phyloP scores from a whole-genome alignment of 1,284 basidiomycete genomes.

The Boletellus deceptivus region DNA sequence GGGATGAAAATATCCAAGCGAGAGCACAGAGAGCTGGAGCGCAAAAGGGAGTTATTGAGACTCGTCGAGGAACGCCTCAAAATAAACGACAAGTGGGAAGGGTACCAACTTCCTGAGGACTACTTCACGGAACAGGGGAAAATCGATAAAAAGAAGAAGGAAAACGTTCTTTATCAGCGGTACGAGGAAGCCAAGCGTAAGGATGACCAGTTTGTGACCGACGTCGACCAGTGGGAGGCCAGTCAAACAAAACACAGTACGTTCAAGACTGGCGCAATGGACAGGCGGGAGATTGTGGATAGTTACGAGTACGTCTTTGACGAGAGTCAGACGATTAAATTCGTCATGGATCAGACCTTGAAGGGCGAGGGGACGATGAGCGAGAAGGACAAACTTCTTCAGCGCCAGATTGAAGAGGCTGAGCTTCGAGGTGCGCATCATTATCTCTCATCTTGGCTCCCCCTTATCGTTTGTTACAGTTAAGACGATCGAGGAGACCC shows the following conservation, averaged over 20 bases:
- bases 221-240: constrained; percentile 96
- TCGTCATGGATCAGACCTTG: constrained; percentile 83
- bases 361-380: constrained; percentile 71
- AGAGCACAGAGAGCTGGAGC: constrained; percentile 80
- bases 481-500: constrained; percentile 84
- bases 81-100: constrained; percentile 93
- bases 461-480: constrained; percentile 46
- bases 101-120: constrained; percentile 93
- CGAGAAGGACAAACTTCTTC: constrained; percentile 83
- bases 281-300: constrained; percentile 78
- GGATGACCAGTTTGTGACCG: constrained; percentile 91
- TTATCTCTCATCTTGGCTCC: background rate
- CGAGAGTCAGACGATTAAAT: constrained; percentile 94
- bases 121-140: constrained; percentile 99
- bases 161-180: constrained; percentile 89
- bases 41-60: constrained; percentile 89
- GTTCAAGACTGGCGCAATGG: constrained; percentile 86
- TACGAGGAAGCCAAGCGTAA: constrained; percentile 91
- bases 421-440: constrained; percentile 76
- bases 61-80: constrained; percentile 92
- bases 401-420: constrained; percentile 88
- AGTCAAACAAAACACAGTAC: constrained; percentile 89
- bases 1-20: constrained; percentile 88
- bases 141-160: constrained; percentile 95
- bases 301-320: constrained; percentile 98